Base-by-base conservation (phyloP, 108 stramenopile species). In the Craspedostauros australis region DNA sequence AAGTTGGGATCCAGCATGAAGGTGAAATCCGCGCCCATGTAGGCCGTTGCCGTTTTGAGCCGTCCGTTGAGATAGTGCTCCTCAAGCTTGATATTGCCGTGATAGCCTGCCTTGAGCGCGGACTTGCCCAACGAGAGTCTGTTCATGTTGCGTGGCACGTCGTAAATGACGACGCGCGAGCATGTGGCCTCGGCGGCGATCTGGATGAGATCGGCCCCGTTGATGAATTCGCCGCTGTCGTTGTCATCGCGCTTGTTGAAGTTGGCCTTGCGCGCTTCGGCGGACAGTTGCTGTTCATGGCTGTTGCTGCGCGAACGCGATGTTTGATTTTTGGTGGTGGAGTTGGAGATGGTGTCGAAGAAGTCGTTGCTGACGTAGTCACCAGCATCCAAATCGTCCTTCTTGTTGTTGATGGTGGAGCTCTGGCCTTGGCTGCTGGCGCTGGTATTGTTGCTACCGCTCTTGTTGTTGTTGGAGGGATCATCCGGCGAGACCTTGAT, bases 21-120 rank as follows among this genome's bases (percentile, higher is more conserved):
- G 21, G 46, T 46, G 37, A 54, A 71, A 42, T 71, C 69, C 9
- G 44, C 57, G 15, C 89, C 89, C 52, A 92, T 68, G 57, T 88
- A 93, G n/a, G 85, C 86, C 18, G 87, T 88, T 4, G 87, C 85
- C 2, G 91, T 93, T 66, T 93, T 93, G 51, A 93, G 67, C 15
- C 82, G 83, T 19, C 82, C 85, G 54, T 88, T 93, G 19, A 93
- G 39, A 54, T 84, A 86, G 64, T 93, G 84, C 31, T 93, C 86
- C 46, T 93, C 91, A 64, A 88, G 50, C 42, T 86, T 82, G 4
- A 78, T 53, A 53, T 87, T 91, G 19, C 87, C 87, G 24, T 70
- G 77, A 60, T 88, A 88, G 2, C 86, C 86, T 16, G 91, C 86
- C n/a, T 63, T 61, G 56, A 87, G 56, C 18, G 91, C 91, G 22